Conservation (phyloP, 345 rosid species). For the Ceriops zippeliana region DNA sequence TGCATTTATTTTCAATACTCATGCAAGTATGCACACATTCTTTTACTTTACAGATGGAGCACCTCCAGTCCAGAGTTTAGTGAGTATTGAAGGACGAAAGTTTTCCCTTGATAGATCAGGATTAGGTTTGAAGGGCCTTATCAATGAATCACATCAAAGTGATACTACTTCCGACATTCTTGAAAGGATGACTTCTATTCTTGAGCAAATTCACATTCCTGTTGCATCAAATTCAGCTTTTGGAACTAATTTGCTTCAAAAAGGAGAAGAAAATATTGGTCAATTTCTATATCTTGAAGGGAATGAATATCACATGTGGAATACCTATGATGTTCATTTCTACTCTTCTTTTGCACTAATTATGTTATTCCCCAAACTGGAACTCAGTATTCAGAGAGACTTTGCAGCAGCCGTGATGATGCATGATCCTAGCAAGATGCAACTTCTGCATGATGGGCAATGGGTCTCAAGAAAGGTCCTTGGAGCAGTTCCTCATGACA, state of each 20-base stretch:
- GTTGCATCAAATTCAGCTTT: constrained; percentile 68
- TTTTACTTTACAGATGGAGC: constrained; percentile 57
- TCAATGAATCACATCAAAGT: constrained; percentile 31
- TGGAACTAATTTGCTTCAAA: constrained; percentile 79
- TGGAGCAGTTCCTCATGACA: constrained; percentile 95
- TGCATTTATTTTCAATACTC: not conserved
- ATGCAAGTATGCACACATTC: not conserved
- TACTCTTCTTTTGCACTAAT: constrained; percentile 82
- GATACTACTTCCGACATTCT: constrained; percentile 59
- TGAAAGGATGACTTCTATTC: constrained; percentile 63
- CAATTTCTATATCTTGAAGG: constrained; percentile 95
- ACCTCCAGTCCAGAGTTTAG: constrained; percentile 67
- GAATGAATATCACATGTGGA: constrained; percentile 87
- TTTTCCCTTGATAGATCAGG: constrained; percentile 71
- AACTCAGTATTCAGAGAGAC: constrained; percentile 90
- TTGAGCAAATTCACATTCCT: constrained; percentile 61
- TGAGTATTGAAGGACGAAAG: constrained; percentile 51
- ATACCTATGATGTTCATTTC: constrained; percentile 94
- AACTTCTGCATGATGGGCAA: constrained; percentile 55
- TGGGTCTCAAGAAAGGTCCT: constrained; percentile 73
- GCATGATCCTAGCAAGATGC: constrained; percentile 75
- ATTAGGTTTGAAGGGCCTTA: constrained; percentile 29
- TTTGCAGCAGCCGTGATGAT: constrained; percentile 90
- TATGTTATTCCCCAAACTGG: constrained; percentile 82
- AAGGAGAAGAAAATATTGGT: constrained; percentile 94